Evolutionary conservation across 768 basidiomycete genomes (phyloP).

Genomic region (Brasilioporus rufonigricans): DNA sequence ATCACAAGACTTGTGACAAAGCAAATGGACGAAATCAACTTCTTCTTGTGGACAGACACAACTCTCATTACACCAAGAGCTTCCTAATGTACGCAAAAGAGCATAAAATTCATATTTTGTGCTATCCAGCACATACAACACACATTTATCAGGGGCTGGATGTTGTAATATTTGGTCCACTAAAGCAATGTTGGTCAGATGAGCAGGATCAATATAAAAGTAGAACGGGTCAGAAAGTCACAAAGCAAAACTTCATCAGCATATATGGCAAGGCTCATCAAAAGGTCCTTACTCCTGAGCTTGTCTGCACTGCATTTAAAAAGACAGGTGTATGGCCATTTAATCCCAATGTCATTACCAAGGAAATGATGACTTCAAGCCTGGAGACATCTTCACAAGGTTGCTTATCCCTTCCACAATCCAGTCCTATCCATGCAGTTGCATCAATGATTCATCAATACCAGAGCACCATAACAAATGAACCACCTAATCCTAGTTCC

Average conservation of each 20-base stretch:
- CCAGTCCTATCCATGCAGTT: constrained; percentile 6
- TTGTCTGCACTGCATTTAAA: constrained; percentile 25
- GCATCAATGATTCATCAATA: too few relatives aligned
- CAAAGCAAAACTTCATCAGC: neutral
- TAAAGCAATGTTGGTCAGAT: neutral
- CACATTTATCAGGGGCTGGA: constrained; percentile 1
- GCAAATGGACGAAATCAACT: constrained; percentile 22
- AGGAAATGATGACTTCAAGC: constrained; percentile 9
- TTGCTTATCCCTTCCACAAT: constrained; percentile 20
- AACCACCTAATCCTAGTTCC: too few relatives aligned
- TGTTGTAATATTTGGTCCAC: neutral
- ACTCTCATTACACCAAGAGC: too few relatives aligned
- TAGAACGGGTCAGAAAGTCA: neutral
- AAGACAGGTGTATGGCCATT: constrained; percentile 31
- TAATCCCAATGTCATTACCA: neutral
- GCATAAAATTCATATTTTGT: constrained; percentile 30
- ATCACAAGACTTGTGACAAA: constrained; percentile 14
- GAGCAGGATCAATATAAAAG: neutral
- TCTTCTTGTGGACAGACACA: too few relatives aligned
- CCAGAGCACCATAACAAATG: too few relatives aligned
- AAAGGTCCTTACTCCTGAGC: constrained; percentile 15
- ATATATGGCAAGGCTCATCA: too few relatives aligned
- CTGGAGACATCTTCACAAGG: neutral
- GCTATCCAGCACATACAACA: constrained; percentile 36
- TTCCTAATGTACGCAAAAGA: too few relatives aligned